Base-by-base conservation (phyloP, 768 basidiomycete genomes). In the Fomitopsis pulvina region DNA sequence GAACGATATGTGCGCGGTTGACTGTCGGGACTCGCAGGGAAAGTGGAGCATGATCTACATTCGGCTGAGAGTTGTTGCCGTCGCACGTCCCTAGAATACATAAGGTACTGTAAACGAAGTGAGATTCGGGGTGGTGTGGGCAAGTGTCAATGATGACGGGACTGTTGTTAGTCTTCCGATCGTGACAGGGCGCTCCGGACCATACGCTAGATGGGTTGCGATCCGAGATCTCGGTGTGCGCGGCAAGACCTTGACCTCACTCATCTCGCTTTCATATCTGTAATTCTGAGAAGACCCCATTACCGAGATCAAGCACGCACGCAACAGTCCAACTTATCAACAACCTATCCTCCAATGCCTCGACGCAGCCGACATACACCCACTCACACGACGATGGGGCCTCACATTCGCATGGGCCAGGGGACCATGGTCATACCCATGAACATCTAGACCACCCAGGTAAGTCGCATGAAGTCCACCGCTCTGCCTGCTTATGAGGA, bases 391-490 rank as follows among this genome's bases (percentile, higher is more conserved):
- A 71, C 47, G 67, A 60, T 39, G 70, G 61, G 12, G 64, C 54
- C 7, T 68, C 66, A 10, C 83, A 85, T 54, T 73, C 76, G 41
- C 81, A 81, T 58, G 78, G 70, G 16, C 58, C 55, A 9, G 76
- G 74, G 38, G 92, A 94, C 47, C 94, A 97, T 61, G 94, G 94
- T 3, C 95, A 97, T 60, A 92, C 92, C 0, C 95, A 97, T 64
- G 95, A 97, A 54, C 83, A 89, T 59, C 75, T 95, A 42, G 92
- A 96, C 48, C 76, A 96, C 68, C 76, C 93, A 51, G 94, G 94
- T 86, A 62, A 44, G 40, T 9, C 3, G 21, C 22, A 7, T n/a
- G n/a, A n/a, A n/a, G n/a, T n/a, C n/a, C n/a, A n/a, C n/a, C n/a
- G n/a, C n/a, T n/a, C n/a, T n/a, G n/a, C n/a, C n/a, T n/a, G n/a